These are phyloP conservation scores for Rhodotorula mucilaginosa DNA, from an alignment of 1,284 basidiomycete species.

Conservation along the genomic window DNA sequence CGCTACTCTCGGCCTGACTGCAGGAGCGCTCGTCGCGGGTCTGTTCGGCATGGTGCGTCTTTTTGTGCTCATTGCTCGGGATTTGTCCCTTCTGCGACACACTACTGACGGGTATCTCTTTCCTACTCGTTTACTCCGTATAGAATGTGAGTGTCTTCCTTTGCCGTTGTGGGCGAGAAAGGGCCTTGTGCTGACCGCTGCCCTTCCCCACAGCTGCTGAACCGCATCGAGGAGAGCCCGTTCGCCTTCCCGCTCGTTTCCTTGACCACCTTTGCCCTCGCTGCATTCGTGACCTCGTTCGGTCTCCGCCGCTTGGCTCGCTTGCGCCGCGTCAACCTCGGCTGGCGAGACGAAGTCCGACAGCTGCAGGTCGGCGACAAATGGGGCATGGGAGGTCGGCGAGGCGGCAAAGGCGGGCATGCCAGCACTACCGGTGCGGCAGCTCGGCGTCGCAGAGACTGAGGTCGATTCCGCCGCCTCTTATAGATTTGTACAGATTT, in stretches of 20 bases:
- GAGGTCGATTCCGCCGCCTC: neutral
- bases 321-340: conserved; percentile 39
- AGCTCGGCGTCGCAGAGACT: neutral
- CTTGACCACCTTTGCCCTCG: conserved; percentile 45
- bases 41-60: conserved; percentile 74
- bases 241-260: conserved; percentile 51
- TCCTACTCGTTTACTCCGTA: neutral
- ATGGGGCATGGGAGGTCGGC: conserved; percentile 10
- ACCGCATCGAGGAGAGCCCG: conserved; percentile 48
- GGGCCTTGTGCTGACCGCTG: neutral
- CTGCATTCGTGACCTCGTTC: conserved; percentile 46
- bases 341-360: conserved; percentile 26
- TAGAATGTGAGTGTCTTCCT: conserved; percentile 1
- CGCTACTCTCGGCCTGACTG: conserved; percentile 83
- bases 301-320: conserved; percentile 42
- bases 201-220: conserved; percentile 44
- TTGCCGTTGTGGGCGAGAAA: rapidly evolving
- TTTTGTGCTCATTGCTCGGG: too few species aligned
- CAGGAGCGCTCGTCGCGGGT: conserved; percentile 88
- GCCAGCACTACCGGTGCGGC: conserved; percentile 1
- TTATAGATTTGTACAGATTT: too few species aligned
- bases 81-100: too few species aligned
- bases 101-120: neutral
- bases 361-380: conserved; percentile 9
- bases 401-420: neutral